These are phyloP conservation scores for Moricandia arvensis DNA, from an alignment of 345 rosid genomes.

Conservation along the genomic window DNA sequence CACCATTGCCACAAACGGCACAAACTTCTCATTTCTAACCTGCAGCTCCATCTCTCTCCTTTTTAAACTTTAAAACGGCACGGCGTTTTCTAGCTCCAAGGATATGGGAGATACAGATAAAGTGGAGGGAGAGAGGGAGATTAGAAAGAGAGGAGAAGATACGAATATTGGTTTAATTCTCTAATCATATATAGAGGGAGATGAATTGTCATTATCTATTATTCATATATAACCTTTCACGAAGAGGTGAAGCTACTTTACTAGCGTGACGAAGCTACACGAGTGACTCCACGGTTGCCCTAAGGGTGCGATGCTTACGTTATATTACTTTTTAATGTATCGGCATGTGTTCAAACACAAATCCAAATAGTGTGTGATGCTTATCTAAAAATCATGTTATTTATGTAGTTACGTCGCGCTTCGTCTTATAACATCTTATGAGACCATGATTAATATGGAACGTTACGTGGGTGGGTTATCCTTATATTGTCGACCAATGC, in stretches of 20 bases:
- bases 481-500: background rate
- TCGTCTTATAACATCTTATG: background rate
- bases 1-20: constrained; percentile 60
- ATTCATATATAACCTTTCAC: constrained; percentile 50
- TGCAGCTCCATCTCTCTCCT: constrained; percentile 29
- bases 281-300: constrained; percentile 41
- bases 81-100: constrained; percentile 29
- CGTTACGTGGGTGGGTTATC: too few relatives aligned
- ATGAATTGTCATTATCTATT: constrained; percentile 13
- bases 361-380: constrained; percentile 28
- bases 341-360: constrained; percentile 15
- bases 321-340: background rate
- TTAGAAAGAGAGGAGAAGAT: constrained; percentile 10
- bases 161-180: constrained; percentile 27
- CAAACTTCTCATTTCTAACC: constrained; percentile 34
- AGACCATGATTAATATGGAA: too few relatives aligned
- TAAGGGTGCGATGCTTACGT: constrained; percentile 42
- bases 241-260: constrained; percentile 43
- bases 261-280: constrained; percentile 63
- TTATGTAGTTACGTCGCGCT: constrained; percentile 24
- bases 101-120: constrained; percentile 12
- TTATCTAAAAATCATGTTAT: constrained; percentile 2
- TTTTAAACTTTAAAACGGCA: constrained; percentile 16
- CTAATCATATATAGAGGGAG: constrained; percentile 25
- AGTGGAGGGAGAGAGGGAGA: background rate